A percentile compares a stretch with the other conserved stretches of the same genome.
Conservation (phyloP, 192 early-diverging fungal genomes). For the Gigaspora rosea region DNA sequence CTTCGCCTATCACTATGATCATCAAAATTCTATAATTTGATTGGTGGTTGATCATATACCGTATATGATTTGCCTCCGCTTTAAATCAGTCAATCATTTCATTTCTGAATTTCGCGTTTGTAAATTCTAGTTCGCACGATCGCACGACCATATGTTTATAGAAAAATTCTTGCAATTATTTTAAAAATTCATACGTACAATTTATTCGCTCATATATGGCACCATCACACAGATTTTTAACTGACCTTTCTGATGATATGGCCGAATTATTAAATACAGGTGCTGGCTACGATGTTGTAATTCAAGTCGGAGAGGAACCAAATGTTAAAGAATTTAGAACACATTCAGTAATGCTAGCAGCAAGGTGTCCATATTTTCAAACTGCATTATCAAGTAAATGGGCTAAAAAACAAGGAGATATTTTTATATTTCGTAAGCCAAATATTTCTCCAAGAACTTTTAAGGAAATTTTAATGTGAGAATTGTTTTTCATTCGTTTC, state of each 20-base stretch:
- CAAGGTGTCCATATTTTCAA: slow-evolving; percentile 24
- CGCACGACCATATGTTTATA: too few species aligned
- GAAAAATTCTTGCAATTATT: too few species aligned
- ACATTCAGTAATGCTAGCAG: slow-evolving; percentile 7
- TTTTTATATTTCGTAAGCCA: slow-evolving; percentile 26
- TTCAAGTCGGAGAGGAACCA: slow-evolving; percentile 6
- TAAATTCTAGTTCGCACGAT: too few species aligned
- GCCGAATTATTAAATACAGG: not conserved
- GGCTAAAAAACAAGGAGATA: slow-evolving; percentile 2
- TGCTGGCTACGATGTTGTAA: slow-evolving; percentile 17
- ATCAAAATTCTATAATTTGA: too few species aligned
- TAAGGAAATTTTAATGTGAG: slow-evolving; percentile 14
- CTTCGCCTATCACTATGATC: too few species aligned
- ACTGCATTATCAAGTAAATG: slow-evolving; percentile 3
- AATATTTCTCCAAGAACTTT: slow-evolving; percentile 23
- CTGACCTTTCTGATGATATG: not conserved
- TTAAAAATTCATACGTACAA: too few species aligned
- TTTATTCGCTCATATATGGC: not conserved
- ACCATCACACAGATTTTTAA: not conserved
- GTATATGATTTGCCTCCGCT: too few species aligned
- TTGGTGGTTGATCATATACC: too few species aligned
- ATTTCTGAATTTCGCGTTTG: too few species aligned
- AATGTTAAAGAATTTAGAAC: slow-evolving; percentile 13
- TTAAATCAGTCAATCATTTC: too few species aligned
- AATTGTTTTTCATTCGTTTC: not conserved